Conservation (phyloP, 345 rosid genomes). For the Ricinus communis region DNA sequence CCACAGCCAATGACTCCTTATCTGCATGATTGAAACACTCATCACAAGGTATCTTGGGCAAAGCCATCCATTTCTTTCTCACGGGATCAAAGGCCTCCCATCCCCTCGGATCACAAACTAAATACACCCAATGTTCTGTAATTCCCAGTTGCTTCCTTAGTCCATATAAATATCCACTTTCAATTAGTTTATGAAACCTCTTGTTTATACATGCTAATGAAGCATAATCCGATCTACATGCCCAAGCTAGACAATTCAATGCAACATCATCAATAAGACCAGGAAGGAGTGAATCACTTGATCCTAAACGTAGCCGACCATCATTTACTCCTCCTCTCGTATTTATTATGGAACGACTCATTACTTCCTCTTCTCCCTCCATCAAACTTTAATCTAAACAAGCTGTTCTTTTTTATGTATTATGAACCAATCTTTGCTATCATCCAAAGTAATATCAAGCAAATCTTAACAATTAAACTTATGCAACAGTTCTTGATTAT, state of each 20-base stretch:
- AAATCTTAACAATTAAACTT: conserved; percentile 20
- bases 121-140: conserved; percentile 62
- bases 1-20: conserved; percentile 81
- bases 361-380: conserved; percentile 36
- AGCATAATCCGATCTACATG: conserved; percentile 58
- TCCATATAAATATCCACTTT: conserved; percentile 50
- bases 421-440: conserved; percentile 21
- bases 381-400: conserved; percentile 31
- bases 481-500: conserved; percentile 21
- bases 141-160: conserved; percentile 56
- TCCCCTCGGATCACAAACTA: conserved; percentile 77
- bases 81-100: conserved; percentile 71
- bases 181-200: conserved; percentile 50
- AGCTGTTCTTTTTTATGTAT: conserved; percentile 31
- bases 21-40: conserved; percentile 79
- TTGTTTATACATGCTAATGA: conserved; percentile 54
- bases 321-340: conserved; percentile 49
- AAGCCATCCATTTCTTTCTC: conserved; percentile 63
- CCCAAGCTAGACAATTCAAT: conserved; percentile 63
- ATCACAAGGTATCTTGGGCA: conserved; percentile 82
- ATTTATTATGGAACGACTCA: conserved; percentile 24
- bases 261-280: conserved; percentile 81
- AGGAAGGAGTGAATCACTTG: conserved; percentile 68
- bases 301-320: conserved; percentile 47
- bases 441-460: conserved; percentile 28